Evolutionary conservation across 495 filamentous ascomycete species (phyloP), one percentile per base, ranked within the genome.

Genomic region (Neurospora intermedia): DNA sequence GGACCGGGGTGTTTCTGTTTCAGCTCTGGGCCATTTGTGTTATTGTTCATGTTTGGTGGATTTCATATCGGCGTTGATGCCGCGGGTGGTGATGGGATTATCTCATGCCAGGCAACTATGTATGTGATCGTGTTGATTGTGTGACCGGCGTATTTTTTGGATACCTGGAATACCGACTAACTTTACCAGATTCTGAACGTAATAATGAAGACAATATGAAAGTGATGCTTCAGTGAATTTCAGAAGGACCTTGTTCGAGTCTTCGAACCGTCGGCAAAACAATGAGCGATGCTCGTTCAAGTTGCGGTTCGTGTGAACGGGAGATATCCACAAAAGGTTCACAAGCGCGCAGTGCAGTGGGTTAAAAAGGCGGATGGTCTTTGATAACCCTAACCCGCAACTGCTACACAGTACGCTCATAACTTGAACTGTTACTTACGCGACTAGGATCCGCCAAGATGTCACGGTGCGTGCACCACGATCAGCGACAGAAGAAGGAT

Each of bases 1-100:
- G 15, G 20, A 62, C 6, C 7, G 23, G 23, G 11, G 23, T 31
- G 23, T 59, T 66, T 66, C 54, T 66, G 54, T 18, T 66, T 66
- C 27, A 66, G 54, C 54, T 66, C 15, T 66, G 27, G 15, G 27
- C 54, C 54, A 66, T 66, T 41, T 41, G 46, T 62, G 40, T 71
- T 31, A 69, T 66, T 45, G 43, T 27, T 69, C 69, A 46, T 77
- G 69, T 77, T 77, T 78, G 74, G 76, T 48, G 40, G 70, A 39
- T 59, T 69, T 69, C 73, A 42, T 48, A 13, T 66, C 15, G 54
- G 54, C 54, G 54, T 18, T 18, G 54, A 66, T 66, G 54, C 54
- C 54, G 54, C 7, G 54, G 15, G 27, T 66, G 23, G 13, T 66
- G 54, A 35, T 66, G 54, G 54, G 54, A 59, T 66, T 66, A 38